Conservation (phyloP, 306 rosid species). For the Castanospermum australe region DNA sequence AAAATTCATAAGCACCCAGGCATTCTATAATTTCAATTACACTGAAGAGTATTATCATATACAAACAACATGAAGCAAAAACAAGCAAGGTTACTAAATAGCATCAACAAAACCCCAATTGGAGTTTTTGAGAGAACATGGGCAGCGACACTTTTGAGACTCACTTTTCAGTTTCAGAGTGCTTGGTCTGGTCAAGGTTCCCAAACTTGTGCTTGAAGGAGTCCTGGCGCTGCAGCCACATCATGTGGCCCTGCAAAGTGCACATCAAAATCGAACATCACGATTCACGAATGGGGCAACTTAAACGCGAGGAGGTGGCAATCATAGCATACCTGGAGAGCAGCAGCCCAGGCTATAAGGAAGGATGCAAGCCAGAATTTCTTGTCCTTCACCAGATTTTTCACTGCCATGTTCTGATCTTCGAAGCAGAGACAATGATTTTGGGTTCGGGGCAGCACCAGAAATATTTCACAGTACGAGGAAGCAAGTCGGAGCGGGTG, state of each 20-base stretch:
- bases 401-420: slow-evolving; percentile 62
- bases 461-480: no score
- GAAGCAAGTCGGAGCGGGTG: no score
- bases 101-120: neutral
- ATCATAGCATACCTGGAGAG: slow-evolving; percentile 62
- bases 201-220: slow-evolving; percentile 76
- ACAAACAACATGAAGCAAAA: neutral
- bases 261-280: no score
- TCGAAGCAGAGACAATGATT: no score
- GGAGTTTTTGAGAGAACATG: no score
- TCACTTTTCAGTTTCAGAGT: neutral
- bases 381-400: slow-evolving; percentile 61
- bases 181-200: slow-evolving; percentile 11
- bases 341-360: slow-evolving; percentile 76
- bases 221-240: slow-evolving; percentile 80
- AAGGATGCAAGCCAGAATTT: slow-evolving; percentile 77
- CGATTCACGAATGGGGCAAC: no score
- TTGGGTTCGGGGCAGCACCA: no score
- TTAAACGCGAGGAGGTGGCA: no score
- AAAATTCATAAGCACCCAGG: no score
- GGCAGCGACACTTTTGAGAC: no score
- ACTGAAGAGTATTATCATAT: neutral
- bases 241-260: slow-evolving; percentile 69
- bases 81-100: neutral
- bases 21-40: no score